Conservation (phyloP, 2,329 filamentous ascomycete species). For the Drechslerella coelobrocha region DNA sequence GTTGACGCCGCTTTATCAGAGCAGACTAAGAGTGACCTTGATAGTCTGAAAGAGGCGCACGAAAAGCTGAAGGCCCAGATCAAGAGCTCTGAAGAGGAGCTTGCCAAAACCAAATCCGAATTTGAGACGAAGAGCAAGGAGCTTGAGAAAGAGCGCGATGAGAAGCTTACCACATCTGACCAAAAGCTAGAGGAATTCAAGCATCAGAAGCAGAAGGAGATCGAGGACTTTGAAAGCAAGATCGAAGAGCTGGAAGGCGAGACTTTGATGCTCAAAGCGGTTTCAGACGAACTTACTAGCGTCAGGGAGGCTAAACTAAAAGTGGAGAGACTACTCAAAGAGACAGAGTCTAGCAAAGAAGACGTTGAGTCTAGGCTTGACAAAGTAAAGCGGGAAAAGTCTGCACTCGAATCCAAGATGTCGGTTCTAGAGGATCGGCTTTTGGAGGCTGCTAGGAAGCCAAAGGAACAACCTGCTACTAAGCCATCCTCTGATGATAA, state of each 20-base stretch:
- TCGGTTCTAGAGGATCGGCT: constrained; percentile 55
- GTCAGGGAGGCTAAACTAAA: constrained; percentile 59
- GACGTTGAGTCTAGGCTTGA: constrained; percentile 56
- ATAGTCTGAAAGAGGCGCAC: constrained; percentile 51
- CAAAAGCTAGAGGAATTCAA: constrained; percentile 49
- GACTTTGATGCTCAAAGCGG: constrained; percentile 56
- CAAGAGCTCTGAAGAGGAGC: constrained; percentile 62
- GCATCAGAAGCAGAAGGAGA: constrained; percentile 54
- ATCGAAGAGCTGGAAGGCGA: constrained; percentile 59
- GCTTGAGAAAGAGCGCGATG: constrained; percentile 49
- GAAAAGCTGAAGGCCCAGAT: constrained; percentile 60
- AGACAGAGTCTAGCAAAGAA: constrained; percentile 54
- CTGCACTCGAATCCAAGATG: constrained; percentile 56
- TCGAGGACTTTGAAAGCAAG: constrained; percentile 54
- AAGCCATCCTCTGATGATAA: constrained; percentile 30
- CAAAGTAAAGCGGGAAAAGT: constrained; percentile 46
- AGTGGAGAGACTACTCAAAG: constrained; percentile 57
- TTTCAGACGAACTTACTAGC: constrained; percentile 57
- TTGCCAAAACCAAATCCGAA: constrained; percentile 61
- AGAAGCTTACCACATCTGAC: constrained; percentile 52
- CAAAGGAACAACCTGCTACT: constrained; percentile 20
- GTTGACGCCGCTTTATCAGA: constrained; percentile 52
- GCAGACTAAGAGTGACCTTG: constrained; percentile 57
- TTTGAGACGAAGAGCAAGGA: constrained; percentile 56
- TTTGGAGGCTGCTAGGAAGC: constrained; percentile 51